Conservation (phyloP, 306 rosid species). For the Trichosanthes cucumerina region DNA sequence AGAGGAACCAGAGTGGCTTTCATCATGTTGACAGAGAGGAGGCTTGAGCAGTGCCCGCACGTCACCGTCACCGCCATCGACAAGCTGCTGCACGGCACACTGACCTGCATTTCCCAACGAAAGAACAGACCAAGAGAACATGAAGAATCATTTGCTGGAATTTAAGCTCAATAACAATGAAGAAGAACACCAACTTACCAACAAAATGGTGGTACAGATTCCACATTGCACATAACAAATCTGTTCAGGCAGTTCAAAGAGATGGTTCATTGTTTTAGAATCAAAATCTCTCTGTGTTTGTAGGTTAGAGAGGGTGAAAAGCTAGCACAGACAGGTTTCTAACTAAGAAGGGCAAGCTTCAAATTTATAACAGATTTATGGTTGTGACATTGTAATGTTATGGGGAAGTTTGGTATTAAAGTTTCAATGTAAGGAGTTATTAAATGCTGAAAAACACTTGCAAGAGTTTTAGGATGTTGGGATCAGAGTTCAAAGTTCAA, state of each 20-base stretch:
- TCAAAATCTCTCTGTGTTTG: background rate
- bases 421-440: conserved; percentile 1
- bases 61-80: conserved; percentile 81
- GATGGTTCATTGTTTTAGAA: conserved; percentile 37
- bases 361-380: background rate
- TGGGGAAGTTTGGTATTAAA: background rate
- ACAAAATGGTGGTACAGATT: conserved; percentile 62
- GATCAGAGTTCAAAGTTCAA: conserved; percentile 8
- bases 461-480: conserved; percentile 7
- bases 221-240: conserved; percentile 88
- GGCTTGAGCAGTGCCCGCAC: conserved; percentile 85
- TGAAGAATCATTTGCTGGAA: background rate
- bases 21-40: conserved; percentile 77
- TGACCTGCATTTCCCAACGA: conserved; percentile 36
- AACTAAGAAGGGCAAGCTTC: background rate
- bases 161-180: background rate
- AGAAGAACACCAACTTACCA: conserved; percentile 28
- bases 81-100: conserved; percentile 88
- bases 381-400: background rate
- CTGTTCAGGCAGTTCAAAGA: conserved; percentile 72
- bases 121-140: background rate
- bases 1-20: conserved; percentile 78
- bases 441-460: conserved; percentile 15
- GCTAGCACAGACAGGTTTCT: conserved; percentile 13
- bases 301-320: conserved; percentile 16